These are phyloP conservation scores for Diaporthe destruens DNA, from an alignment of 2,329 filamentous ascomycete genomes.

Conservation along the genomic window DNA sequence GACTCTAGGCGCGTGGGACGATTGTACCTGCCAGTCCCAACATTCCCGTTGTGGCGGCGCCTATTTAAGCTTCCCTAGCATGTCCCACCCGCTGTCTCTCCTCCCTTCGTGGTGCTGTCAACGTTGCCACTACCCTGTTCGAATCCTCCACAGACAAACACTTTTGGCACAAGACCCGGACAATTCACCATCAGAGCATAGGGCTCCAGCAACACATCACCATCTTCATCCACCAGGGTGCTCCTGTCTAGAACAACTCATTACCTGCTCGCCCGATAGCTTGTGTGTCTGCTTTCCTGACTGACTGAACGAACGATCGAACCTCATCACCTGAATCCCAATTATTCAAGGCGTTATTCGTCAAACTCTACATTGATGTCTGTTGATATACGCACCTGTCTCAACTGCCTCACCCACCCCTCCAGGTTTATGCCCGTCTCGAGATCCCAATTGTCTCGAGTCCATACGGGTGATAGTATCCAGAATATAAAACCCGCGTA, in stretches of 20 bases:
- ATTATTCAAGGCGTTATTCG: slow-evolving; percentile 28
- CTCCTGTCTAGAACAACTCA: not conserved
- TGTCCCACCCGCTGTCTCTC: not conserved
- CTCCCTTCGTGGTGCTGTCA: not conserved
- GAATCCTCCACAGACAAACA: not conserved
- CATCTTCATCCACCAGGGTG: not conserved
- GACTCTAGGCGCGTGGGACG: slow-evolving; percentile 9
- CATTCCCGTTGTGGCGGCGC: not conserved
- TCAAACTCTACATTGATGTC: slow-evolving; percentile 66
- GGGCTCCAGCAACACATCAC: not conserved
- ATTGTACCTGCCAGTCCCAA: slow-evolving; percentile 9
- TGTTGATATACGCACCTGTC: slow-evolving; percentile 68
- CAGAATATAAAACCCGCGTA: slow-evolving; percentile 63
- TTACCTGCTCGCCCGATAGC: not conserved
- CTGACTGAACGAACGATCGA: slow-evolving; percentile 27
- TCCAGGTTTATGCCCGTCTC: slow-evolving; percentile 70
- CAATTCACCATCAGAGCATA: slow-evolving; percentile 7
- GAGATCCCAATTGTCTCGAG: slow-evolving; percentile 66
- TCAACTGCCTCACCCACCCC: slow-evolving; percentile 68
- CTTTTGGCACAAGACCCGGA: not conserved
- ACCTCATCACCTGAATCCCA: slow-evolving; percentile 43
- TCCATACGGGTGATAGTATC: slow-evolving; percentile 69
- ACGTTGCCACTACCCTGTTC: not conserved
- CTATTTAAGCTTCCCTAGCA: slow-evolving; percentile 40
- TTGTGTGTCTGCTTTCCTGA: not conserved